Evolutionary conservation across 163 green algal genomes (phyloP), one percentile per base, ranked within the genome.

Genomic region (Prototheca wickerhamii): DNA sequence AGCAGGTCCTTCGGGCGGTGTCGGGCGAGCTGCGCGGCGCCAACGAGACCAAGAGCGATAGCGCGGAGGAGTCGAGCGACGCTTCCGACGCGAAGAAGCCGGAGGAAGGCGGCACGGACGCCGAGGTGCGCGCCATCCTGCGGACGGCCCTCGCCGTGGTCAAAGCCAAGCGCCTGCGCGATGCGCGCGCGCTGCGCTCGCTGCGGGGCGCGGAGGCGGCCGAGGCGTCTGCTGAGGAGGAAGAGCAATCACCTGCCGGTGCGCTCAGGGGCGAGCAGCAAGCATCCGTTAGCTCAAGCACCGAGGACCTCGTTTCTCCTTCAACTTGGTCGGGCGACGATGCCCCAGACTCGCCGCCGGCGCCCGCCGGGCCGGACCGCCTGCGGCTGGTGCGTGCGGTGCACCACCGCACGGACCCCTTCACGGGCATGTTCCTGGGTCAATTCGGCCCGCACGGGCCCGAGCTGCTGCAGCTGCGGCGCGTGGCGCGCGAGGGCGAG

Each of bases 371-470:
- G 46, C 23, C n/a, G 46, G 37, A 54, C 46, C 18, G 46, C 46
- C 5, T 35, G 28, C 34, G 28, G 6, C n/a, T 60, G 6, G 12
- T 20, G 15, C 53, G 30, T 4, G 35, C 35, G 23, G 5, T 20
- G 23, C 12, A 10, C 23, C 29, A 20, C 23, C 28, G 53, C 28
- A 25, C 23, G 23, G 84, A 91, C 73, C 73, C 79, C 18, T 84
- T 92, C 50, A 61, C 70, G 28, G 89, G 85, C 28, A 59, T 96
- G 6, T 97, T 87, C 74, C 58, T 97, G n/a, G 91, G 90, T 51
- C 75, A 78, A 18, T 97, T 95, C 73, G 91, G 89, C 10, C 81
- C 85, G 2, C 88, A 96, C 69, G 91, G 87, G 28, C 81, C 83
- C 2, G 90, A 96, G 82, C 58, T 94, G 50, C 74, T 96, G 49